Evolutionary conservation across 345 rosid genomes (phyloP).

Genomic region (Corchorus olitorius): DNA sequence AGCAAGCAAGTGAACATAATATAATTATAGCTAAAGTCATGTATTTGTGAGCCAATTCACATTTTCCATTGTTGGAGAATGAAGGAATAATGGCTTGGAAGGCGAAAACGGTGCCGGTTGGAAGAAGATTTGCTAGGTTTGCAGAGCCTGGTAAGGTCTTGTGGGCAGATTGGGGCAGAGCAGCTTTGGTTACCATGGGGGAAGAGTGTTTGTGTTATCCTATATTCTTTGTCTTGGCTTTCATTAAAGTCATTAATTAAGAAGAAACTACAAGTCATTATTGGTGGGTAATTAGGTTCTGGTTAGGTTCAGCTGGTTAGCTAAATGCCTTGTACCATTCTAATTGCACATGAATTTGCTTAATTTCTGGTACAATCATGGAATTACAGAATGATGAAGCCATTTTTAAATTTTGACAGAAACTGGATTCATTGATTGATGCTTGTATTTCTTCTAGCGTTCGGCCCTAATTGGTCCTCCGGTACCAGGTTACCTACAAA

Average conservation of each 20-base stretch:
- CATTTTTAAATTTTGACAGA: slow-evolving; percentile 1
- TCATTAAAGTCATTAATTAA: no score
- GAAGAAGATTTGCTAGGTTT: slow-evolving; percentile 47
- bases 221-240: no score
- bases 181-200: neutral
- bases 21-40: slow-evolving; percentile 25
- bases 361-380: neutral
- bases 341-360: no score
- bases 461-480: no score
- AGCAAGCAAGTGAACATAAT: slow-evolving; percentile 25
- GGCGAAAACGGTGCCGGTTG: slow-evolving; percentile 48
- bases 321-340: no score
- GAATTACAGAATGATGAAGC: neutral
- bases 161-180: neutral
- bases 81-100: slow-evolving; percentile 41
- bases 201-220: neutral
- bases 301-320: no score
- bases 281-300: no score
- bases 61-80: slow-evolving; percentile 46
- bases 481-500: no score
- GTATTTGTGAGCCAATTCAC: slow-evolving; percentile 26
- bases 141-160: slow-evolving; percentile 20
- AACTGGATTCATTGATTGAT: slow-evolving; percentile 42
- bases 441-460: no score
- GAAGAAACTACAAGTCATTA: no score